Percentiles rank a stretch among this genome's conserved stretches.
phyloP scores from a whole-genome alignment of 2,329 filamentous ascomycete species.

The Pezicula neosporulosa region DNA sequence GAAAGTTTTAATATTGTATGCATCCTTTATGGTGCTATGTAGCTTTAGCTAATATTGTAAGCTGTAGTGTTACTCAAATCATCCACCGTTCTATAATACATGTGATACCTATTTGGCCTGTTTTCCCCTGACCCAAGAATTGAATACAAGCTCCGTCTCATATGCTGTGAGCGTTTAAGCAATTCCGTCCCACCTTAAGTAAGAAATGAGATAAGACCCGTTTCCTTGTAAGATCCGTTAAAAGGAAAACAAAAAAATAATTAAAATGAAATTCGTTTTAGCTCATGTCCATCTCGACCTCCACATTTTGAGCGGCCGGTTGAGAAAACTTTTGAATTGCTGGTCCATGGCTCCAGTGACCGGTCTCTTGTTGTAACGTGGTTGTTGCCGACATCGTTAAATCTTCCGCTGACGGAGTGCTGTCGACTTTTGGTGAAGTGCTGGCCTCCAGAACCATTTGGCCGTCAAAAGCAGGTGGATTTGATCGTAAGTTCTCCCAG shows the following conservation, averaged over 20 bases:
- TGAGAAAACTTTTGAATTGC: conserved; percentile 3
- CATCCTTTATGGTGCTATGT: too few species aligned
- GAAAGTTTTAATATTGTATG: too few species aligned
- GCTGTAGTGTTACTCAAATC: too few species aligned
- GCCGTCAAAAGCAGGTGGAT: conserved; percentile 56
- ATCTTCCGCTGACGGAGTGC: not conserved
- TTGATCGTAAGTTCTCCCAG: conserved; percentile 53
- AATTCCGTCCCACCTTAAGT: too few species aligned
- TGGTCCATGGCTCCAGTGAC: conserved; percentile 5
- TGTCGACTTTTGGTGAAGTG: conserved; percentile 33
- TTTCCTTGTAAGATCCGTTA: too few species aligned
- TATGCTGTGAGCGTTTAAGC: too few species aligned
- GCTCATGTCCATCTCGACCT: conserved; percentile 41
- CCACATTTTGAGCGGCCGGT: conserved; percentile 15
- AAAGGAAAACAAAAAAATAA: not conserved
- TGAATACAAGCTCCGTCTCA: too few species aligned
- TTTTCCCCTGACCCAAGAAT: too few species aligned
- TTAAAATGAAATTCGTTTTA: conserved; percentile 17
- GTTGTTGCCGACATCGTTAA: conserved; percentile 12
- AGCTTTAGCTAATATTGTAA: too few species aligned
- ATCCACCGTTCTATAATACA: too few species aligned
- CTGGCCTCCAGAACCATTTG: conserved; percentile 44
- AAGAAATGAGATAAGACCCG: too few species aligned
- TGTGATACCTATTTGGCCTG: too few species aligned
- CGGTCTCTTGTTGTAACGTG: conserved; percentile 7